Conservation (phyloP, 805 yeast genomes). For the Suhomyces vadensis region DNA sequence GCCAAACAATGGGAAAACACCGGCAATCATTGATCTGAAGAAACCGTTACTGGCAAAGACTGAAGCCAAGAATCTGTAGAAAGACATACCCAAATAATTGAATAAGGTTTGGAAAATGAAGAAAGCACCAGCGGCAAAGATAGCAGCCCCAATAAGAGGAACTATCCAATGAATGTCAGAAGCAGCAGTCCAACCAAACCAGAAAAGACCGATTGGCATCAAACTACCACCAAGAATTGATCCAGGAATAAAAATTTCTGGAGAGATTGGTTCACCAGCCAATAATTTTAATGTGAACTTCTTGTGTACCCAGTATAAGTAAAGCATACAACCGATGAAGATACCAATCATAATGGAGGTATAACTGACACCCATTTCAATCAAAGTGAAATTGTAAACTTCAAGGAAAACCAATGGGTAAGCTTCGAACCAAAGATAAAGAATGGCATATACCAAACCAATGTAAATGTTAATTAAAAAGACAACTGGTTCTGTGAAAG, state of each 20-base stretch:
- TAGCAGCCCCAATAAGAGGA: slow-evolving; percentile 23
- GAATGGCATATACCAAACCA: slow-evolving; percentile 52
- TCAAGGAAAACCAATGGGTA: slow-evolving; percentile 56
- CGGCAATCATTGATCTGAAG: slow-evolving; percentile 52
- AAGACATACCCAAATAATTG: slow-evolving; percentile 50
- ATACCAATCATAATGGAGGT: slow-evolving; percentile 50
- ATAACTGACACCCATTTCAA: slow-evolving; percentile 51
- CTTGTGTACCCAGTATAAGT: slow-evolving; percentile 12
- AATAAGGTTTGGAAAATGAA: slow-evolving; percentile 52
- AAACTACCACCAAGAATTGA: slow-evolving; percentile 24
- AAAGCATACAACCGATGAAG: slow-evolving; percentile 13
- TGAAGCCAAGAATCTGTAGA: slow-evolving; percentile 53
- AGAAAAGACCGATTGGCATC: slow-evolving; percentile 23
- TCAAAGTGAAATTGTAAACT: slow-evolving; percentile 46
- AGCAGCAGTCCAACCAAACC: slow-evolving; percentile 23
- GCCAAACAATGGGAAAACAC: slow-evolving; percentile 67
- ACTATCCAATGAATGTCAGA: slow-evolving; percentile 21
- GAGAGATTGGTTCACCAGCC: slow-evolving; percentile 13
- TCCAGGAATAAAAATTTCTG: slow-evolving; percentile 21
- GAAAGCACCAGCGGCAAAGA: slow-evolving; percentile 23
- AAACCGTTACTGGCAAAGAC: slow-evolving; percentile 60
- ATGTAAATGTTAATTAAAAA: slow-evolving; percentile 52
- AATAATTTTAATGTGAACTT: slow-evolving; percentile 15
- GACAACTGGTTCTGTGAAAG: slow-evolving; percentile 58
- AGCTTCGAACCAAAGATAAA: slow-evolving; percentile 61